Conservation (phyloP, 129 eudicot genomes). For the Flaveria robusta region DNA sequence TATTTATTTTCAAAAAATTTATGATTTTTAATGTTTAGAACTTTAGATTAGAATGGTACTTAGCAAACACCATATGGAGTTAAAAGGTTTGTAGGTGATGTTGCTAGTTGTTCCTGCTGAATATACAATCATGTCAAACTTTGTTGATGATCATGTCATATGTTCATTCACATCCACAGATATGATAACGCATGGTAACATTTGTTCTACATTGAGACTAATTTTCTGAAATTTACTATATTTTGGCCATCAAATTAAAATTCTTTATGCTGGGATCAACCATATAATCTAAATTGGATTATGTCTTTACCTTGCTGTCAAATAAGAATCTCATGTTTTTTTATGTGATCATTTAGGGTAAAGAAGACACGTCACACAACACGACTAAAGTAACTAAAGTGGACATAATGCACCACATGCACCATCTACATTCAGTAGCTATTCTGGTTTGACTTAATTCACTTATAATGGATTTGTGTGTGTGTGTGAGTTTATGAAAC, state of each 20-base stretch:
- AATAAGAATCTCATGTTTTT: not conserved
- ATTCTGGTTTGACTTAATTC: not conserved
- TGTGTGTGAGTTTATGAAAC: not conserved
- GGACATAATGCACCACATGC: not conserved
- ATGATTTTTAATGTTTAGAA: no score
- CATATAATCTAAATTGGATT: no score
- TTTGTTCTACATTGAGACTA: not conserved
- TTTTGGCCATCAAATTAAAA: not conserved
- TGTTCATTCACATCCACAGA: not conserved
- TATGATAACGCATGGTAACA: not conserved
- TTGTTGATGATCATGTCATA: not conserved
- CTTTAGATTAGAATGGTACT: not conserved
- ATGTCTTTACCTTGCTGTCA: no score
- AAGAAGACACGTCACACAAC: not conserved
- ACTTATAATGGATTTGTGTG: not conserved
- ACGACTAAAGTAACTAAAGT: not conserved
- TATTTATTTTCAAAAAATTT: no score
- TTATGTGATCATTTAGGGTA: not conserved
- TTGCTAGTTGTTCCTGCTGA: not conserved
- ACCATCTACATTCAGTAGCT: not conserved
- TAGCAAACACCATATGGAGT: not conserved
- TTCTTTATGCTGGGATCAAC: no score
- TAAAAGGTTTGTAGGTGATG: not conserved
- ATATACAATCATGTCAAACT: not conserved
- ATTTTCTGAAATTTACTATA: not conserved